phyloP scores from a whole-genome alignment of 139 green algal genomes.

The Nannochloris sp. region DNA sequence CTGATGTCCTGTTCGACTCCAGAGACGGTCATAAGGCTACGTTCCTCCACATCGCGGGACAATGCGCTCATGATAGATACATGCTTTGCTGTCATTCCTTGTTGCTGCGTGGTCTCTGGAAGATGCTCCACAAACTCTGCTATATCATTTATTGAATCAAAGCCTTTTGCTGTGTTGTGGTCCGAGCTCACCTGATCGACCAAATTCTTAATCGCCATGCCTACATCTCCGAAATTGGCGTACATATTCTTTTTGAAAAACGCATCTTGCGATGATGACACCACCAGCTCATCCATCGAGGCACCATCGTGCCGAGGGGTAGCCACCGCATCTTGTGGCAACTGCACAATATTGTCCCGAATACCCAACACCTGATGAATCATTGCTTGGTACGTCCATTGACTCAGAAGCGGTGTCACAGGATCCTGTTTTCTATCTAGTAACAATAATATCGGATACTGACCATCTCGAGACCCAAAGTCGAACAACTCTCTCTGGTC shows the following conservation, averaged over 20 bases:
- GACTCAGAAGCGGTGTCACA: constrained; percentile 73
- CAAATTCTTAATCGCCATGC: constrained; percentile 53
- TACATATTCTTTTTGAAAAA: constrained; percentile 71
- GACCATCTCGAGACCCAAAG: constrained; percentile 48
- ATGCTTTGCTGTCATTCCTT: constrained; percentile 78
- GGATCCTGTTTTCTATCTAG: constrained; percentile 80
- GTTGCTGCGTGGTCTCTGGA: constrained; percentile 53
- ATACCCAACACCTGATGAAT: constrained; percentile 86
- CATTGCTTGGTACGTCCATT: constrained; percentile 81
- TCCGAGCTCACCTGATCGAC: constrained; percentile 23
- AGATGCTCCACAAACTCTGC: constrained; percentile 74
- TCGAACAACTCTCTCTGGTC: constrained; percentile 68
- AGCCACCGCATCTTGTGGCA: constrained; percentile 11
- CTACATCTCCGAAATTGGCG: constrained; percentile 76
- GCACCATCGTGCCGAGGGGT: constrained; percentile 25
- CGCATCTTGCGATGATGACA: constrained; percentile 54
- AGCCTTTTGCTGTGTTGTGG: constrained; percentile 8
- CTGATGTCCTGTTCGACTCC: constrained; percentile 83
- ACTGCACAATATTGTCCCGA: constrained; percentile 25
- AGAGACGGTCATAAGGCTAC: constrained; percentile 64
- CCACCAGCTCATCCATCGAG: constrained; percentile 50
- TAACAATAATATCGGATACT: constrained; percentile 63
- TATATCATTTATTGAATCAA: constrained; percentile 76
- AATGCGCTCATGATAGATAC: constrained; percentile 78
- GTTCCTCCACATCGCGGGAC: constrained; percentile 37